Percentiles rank a stretch among this genome's conserved stretches.
phyloP scores from a whole-genome alignment of 768 basidiomycete genomes.

The Mycena vitilis region DNA sequence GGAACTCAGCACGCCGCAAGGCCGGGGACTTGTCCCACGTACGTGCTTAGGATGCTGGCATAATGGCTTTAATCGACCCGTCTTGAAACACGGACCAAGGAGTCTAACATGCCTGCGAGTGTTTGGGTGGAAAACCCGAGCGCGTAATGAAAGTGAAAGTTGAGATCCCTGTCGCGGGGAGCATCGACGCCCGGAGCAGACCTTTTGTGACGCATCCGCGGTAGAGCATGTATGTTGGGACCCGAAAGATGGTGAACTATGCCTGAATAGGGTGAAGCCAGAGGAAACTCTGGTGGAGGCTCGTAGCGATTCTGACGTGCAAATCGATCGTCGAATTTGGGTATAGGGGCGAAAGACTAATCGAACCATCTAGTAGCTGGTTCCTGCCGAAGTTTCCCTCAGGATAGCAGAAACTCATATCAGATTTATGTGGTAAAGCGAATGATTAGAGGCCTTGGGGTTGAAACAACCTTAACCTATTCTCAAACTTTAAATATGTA shows the following conservation, averaged over 20 bases:
- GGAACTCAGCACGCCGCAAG: no score
- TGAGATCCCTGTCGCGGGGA: conserved; percentile 70
- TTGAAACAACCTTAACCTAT: conserved; percentile 89
- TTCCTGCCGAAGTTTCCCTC: conserved; percentile 92
- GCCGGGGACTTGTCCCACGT: no score
- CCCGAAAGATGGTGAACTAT: conserved; percentile 94
- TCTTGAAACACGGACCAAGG: no score
- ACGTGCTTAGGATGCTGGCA: no score
- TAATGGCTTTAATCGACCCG: no score
- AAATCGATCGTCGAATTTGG: conserved; percentile 96
- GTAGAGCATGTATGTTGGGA: conserved; percentile 89
- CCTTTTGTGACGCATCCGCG: conserved; percentile 79
- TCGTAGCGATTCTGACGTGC: conserved; percentile 95
- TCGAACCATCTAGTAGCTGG: conserved; percentile 95
- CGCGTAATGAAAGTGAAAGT: no score
- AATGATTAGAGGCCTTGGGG: conserved; percentile 94
- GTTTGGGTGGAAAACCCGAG: no score
- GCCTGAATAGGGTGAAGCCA: conserved; percentile 91
- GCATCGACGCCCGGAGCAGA: conserved; percentile 83
- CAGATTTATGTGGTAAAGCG: conserved; percentile 80
- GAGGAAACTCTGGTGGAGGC: conserved; percentile 56
- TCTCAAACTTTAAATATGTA: conserved; percentile 88
- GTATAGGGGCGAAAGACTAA: conserved; percentile 97
- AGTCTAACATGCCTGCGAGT: no score
- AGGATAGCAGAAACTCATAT: conserved; percentile 67